Base-by-base conservation (phyloP, 108 stramenopile species). In the Epipyxis sp. region DNA sequence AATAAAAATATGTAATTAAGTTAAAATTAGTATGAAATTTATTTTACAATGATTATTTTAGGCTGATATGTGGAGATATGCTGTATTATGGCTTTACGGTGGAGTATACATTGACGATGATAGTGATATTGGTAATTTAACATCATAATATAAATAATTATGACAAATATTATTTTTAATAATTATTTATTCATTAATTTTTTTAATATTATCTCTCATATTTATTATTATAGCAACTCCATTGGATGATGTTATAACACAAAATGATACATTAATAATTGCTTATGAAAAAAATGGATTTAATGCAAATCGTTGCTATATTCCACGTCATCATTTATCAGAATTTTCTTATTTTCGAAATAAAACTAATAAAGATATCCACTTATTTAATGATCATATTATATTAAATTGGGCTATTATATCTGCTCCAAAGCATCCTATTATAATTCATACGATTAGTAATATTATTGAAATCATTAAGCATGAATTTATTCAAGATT, bases 201-300 rank as follows among this genome's bases (percentile, higher is more conserved):
- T n/a, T n/a, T n/a, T n/a, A n/a, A n/a, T n/a, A n/a, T n/a, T n/a
- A n/a, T n/a, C n/a, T n/a, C n/a, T n/a, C n/a, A n/a, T n/a, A n/a
- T n/a, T n/a, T n/a, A n/a, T 32, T 10, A 37, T 6, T 13, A 13
- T 65, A 32, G 6, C 34, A 3, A 65, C 61, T 10, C 61, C 61
- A 32, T 37, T 65, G 25, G 61, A 65, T 25, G 6, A 65, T 32
- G 25, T 65, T 25, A 32, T 65, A 10, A 32, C 20, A 32, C 61
- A 16, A 6, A 25, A 29, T 6, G 61, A 65, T 32, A 65, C 61
- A 6, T 25, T 29, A 16, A 65, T 65, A 16, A 32, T 65, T 32
- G 20, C 61, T 29, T 65, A 65, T 32, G 61, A 65, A 25, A 65
- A 65, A 32, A 65, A 65, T 65, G 61, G 61, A 35, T 65, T 65